phyloP scores from a whole-genome alignment of 1,284 basidiomycete species.

The Leccinum fallax region DNA sequence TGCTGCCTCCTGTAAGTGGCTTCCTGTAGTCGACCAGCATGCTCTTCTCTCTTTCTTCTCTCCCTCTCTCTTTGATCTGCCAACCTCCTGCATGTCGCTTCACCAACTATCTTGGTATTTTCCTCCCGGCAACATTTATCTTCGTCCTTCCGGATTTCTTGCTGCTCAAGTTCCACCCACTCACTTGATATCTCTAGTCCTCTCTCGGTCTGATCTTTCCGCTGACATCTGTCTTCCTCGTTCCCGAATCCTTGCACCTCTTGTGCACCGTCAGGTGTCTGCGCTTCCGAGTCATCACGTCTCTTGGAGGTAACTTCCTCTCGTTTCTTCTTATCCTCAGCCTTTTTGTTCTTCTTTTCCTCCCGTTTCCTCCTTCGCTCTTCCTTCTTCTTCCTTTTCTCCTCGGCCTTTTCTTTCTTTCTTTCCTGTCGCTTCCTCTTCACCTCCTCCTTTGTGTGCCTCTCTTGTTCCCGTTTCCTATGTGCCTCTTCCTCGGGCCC shows the following conservation, averaged over 20 bases:
- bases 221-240: too few species aligned
- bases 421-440: not conserved
- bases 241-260: too few species aligned
- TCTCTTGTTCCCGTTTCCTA: not conserved
- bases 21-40: not conserved
- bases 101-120: not conserved
- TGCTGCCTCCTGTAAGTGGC: not conserved
- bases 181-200: too few species aligned
- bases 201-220: too few species aligned
- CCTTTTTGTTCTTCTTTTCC: not conserved
- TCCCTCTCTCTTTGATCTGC: not conserved
- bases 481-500: not conserved
- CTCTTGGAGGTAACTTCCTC: not conserved
- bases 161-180: too few species aligned
- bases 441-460: not conserved
- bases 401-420: not conserved
- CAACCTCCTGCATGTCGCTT: not conserved
- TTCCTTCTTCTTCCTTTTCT: not conserved
- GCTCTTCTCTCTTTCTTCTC: not conserved
- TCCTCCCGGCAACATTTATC: too few species aligned
- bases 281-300: not conserved
- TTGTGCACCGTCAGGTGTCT: not conserved
- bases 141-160: too few species aligned
- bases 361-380: not conserved
- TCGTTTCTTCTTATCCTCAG: not conserved